These are phyloP conservation scores for Solanum pennellii DNA, from an alignment of 257 asterid genomes.

Conservation along the genomic window DNA sequence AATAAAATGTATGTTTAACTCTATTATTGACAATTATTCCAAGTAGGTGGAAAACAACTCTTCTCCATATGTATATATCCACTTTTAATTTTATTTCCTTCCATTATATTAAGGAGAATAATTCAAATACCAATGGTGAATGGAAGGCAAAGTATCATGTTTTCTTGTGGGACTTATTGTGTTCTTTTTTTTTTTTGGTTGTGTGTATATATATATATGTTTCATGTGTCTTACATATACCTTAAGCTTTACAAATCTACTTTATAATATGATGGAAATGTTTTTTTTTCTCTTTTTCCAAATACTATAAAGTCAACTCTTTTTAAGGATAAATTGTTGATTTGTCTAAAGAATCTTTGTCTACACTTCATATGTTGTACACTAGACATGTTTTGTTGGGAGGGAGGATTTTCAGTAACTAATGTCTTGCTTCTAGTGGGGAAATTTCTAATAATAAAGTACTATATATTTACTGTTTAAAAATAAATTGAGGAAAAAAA, in stretches of 20 bases:
- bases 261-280: background rate
- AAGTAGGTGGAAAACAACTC: background rate
- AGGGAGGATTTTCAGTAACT: background rate
- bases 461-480: background rate
- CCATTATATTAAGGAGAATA: background rate
- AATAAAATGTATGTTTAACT: background rate
- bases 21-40: background rate
- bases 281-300: background rate
- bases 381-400: background rate
- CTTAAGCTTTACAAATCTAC: background rate
- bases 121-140: background rate
- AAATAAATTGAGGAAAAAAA: background rate
- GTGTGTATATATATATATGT: background rate
- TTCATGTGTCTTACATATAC: background rate
- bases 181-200: background rate
- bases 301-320: background rate
- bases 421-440: background rate
- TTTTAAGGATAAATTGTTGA: background rate
- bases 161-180: background rate
- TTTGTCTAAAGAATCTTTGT: background rate
- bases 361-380: background rate
- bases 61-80: background rate
- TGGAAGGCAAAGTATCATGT: background rate
- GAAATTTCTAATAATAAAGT: background rate
- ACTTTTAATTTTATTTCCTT: background rate